These are phyloP conservation scores for Sarocladium oryzae DNA, from an alignment of 2,329 filamentous ascomycete species.

Conservation along the genomic window DNA sequence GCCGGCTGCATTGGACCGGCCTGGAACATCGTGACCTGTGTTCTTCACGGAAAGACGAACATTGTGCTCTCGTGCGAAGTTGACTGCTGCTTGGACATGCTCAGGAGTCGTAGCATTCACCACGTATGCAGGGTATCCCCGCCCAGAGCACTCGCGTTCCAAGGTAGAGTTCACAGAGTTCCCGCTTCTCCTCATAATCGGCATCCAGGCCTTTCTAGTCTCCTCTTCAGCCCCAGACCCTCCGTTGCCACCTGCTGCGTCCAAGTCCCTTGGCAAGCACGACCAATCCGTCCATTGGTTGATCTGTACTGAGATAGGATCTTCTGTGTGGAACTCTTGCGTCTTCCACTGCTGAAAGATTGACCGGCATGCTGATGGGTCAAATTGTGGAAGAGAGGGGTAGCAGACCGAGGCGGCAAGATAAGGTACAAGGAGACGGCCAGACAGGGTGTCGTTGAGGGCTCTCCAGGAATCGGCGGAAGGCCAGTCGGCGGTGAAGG, in stretches of 20 bases:
- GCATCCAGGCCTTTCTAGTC: not conserved
- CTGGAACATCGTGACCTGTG: slow-evolving; percentile 23
- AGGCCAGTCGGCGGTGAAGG: slow-evolving; percentile 41
- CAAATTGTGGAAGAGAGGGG: slow-evolving; percentile 17
- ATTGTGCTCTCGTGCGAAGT: slow-evolving; percentile 3
- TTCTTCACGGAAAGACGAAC: slow-evolving; percentile 3
- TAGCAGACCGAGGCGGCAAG: slow-evolving; percentile 26
- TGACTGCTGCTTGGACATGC: slow-evolving; percentile 8
- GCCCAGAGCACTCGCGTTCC: slow-evolving; percentile 15
- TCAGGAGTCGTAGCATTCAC: slow-evolving; percentile 27
- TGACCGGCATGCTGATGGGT: slow-evolving; percentile 22
- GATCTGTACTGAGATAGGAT: slow-evolving; percentile 26
- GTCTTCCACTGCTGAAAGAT: slow-evolving; percentile 19
- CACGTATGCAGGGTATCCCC: slow-evolving; percentile 27
- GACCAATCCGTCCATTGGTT: slow-evolving; percentile 44
- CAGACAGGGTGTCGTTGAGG: slow-evolving; percentile 38
- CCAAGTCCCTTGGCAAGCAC: slow-evolving; percentile 36
- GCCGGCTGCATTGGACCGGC: slow-evolving; percentile 40
- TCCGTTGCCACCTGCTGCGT: slow-evolving; percentile 25
- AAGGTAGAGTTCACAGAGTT: not conserved
- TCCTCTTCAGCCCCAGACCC: not conserved
- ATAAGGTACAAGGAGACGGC: slow-evolving; percentile 29
- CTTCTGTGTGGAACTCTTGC: slow-evolving; percentile 22
- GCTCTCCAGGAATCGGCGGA: slow-evolving; percentile 34
- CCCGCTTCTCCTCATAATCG: not conserved